Base-by-base conservation (phyloP, 2,329 filamentous ascomycete species). In the Penicillium brevicompactum region DNA sequence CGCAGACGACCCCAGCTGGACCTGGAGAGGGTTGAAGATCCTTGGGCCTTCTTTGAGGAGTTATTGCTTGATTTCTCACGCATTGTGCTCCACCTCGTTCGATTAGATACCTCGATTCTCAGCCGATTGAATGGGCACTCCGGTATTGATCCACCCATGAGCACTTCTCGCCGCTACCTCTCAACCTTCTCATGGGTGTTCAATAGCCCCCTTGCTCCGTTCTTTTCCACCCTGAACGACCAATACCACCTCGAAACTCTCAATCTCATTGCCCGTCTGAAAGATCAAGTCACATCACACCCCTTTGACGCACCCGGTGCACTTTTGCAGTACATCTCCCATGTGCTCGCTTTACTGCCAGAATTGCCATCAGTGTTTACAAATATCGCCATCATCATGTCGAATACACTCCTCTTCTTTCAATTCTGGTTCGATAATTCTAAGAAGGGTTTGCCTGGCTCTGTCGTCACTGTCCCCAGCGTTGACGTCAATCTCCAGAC, bases 51-150 rank as follows among this genome's bases (percentile, higher is more conserved):
- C 45, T 54, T 80, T n/a, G 72, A 77, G 55, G 71, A 74, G 24
- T 76, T 79, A 46, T 69, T 79, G 46, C 60, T 73, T 11, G 63
- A 69, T 38, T 80, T 70, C 59, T 69, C 70, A 34, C 71, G 67
- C 22, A 66, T 80, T 37, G 63, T 75, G 4, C 61, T 77, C 13
- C 76, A 76, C 42, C 63, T 81, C 41, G 58, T 78, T 37, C 63
- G 65, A 11, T 61, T 78, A 51, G 79, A 81, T 57, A 71, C 62
- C 16, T 44, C 62, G 24, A 58, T 68, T n/a, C 55, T 80, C 49
- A 59, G 57, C 13, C 57, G 64, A 14, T 53, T 70, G 41, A 51
- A 18, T 1, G 31, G 63, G 13, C 59, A 72, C 5, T 68, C 73
- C 13, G 46, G 73, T 10, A 18, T 61, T 3, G 66, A 63, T 40